Percentiles rank a stretch among this genome's conserved stretches.
These are phyloP conservation scores for Leptoxyphium fumago DNA, from an alignment of 2,329 filamentous ascomycete genomes.

Conservation along the genomic window DNA sequence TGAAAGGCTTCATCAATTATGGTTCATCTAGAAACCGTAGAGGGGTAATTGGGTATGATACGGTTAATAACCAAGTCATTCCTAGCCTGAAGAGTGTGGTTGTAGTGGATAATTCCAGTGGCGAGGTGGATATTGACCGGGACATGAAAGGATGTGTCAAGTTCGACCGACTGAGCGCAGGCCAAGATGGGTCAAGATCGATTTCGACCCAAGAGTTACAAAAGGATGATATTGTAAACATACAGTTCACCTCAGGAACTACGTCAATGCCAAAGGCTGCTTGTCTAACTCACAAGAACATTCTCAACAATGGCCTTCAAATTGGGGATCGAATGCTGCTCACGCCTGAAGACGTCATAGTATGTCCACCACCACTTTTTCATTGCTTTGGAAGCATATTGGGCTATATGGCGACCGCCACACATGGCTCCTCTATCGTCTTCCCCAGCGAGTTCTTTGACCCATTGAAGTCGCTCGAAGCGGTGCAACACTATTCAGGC, in stretches of 20 bases:
- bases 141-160: slow-evolving; percentile 14
- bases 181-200: slow-evolving; percentile 3
- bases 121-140: slow-evolving; percentile 32
- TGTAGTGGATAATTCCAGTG: slow-evolving; percentile 61
- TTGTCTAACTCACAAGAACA: slow-evolving; percentile 69
- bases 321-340: slow-evolving; percentile 80
- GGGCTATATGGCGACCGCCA: slow-evolving; percentile 92
- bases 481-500: slow-evolving; percentile 47
- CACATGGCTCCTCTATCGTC: slow-evolving; percentile 65
- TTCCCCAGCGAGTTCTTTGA: slow-evolving; percentile 83
- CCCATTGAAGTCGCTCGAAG: slow-evolving; percentile 52
- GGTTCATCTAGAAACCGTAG: too few relatives aligned
- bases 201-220: slow-evolving; percentile 36
- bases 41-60: neutral
- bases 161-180: slow-evolving; percentile 27
- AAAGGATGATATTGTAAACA: slow-evolving; percentile 67
- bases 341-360: slow-evolving; percentile 52
- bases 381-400: slow-evolving; percentile 80
- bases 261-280: slow-evolving; percentile 79
- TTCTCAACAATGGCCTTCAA: slow-evolving; percentile 80
- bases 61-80: slow-evolving; percentile 36
- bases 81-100: slow-evolving; percentile 59
- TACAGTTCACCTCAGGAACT: slow-evolving; percentile 95
- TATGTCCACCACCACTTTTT: slow-evolving; percentile 44
- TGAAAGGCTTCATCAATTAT: neutral